Evolutionary conservation across 108 stramenopile species (phyloP), one percentile per base, ranked within the genome.

Genomic region (Seminavis robusta): DNA sequence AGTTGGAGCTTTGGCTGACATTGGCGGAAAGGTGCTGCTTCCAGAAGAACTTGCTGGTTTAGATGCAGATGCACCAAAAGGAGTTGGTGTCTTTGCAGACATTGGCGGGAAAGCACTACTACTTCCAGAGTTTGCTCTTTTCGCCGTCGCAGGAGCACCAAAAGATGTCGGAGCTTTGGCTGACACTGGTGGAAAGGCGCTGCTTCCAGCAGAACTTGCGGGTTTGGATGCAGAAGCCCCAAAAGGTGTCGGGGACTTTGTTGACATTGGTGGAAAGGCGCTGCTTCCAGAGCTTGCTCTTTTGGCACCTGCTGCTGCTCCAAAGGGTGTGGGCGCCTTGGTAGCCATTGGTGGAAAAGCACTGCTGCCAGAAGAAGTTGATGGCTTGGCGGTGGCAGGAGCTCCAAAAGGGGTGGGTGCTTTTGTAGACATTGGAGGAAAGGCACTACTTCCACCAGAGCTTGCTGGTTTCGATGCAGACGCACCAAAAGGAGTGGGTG

Each of bases 151-250:
- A 11, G 36, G 36, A 36, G 59, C 61, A 32, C 48, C 46, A 50
- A 84, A 84, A 27, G 83, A 74, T 23, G 63, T 73, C 25, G 81
- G 82, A 15, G 82, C 71, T 44, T 63, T 56, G 20, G 59, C 38
- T 33, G 82, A 75, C 80, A 79, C 77, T 27, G 77, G 80, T 51
- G 80, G 79, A 49, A 77, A 73, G 21, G 58, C 73, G 33, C 25
- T 7, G 44, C 43, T 21, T 9, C 36, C n/a, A n/a, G 31, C 4
- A 13, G 28, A 24, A 46, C 46, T 33, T 23, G 37, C 28, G 13
- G 45, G 47, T n/a, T 32, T 59, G 2, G 65, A 30, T 15, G 69
- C 64, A 20, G 39, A 25, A 57, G 25, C 51, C 34, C 67, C 61
- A 39, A 82, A 79, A 21, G 81, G 64, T 15, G 48, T 73, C 21